Evolutionary conservation across 352 stramenopile species (phyloP), one percentile per base, ranked within the genome.

Genomic region (Globisporangium irregulare): DNA sequence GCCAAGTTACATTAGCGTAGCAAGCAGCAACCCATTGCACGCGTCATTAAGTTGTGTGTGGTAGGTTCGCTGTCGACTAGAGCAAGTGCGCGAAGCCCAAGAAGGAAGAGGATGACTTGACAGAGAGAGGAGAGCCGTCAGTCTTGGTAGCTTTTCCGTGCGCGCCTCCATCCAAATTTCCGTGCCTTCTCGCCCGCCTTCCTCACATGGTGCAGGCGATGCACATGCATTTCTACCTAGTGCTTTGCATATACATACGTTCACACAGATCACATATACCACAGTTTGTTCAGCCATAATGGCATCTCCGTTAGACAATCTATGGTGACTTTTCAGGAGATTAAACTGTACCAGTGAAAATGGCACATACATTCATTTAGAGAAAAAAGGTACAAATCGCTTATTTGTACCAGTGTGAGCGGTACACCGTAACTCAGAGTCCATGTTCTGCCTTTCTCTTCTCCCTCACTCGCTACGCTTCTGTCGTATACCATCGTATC

Each of bases 51-150:
- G 41, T 5, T 50, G 41, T 15, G 15, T n/a, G 38, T 20, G 38
- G 38, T 46, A 9, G 15, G 41, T 50, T 20, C 41, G 25, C 53
- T 59, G 53, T 59, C 53, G 53, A 24, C 53, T 38, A 59, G 53
- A 59, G 53, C 25, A 38, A 59, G 25, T 27, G 53, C 25, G 25
- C 53, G 38, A 59, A n/a, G 53, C 53, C 24, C 53, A 20, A 4
- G 12, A 59, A 36, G 53, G 53, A 59, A 36, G n/a, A 57, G 2
- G 50, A 34, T 6, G 10, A n/a, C 22, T 43, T 43, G 15, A n/a
- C 12, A 48, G 4, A n/a, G 51, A 32, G 25, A 9, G 18, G 14
- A 38, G 10, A 12, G 22, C 24, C 25, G 24, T 24, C 3, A 10
- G 24, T 59, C 53, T 38, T 22, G 53, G 53, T 22, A n/a, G 53